Percentiles rank a stretch among this genome's conserved stretches.
Evolutionary conservation across 345 rosid species (phyloP).

Genomic region (Camelina sativa): DNA sequence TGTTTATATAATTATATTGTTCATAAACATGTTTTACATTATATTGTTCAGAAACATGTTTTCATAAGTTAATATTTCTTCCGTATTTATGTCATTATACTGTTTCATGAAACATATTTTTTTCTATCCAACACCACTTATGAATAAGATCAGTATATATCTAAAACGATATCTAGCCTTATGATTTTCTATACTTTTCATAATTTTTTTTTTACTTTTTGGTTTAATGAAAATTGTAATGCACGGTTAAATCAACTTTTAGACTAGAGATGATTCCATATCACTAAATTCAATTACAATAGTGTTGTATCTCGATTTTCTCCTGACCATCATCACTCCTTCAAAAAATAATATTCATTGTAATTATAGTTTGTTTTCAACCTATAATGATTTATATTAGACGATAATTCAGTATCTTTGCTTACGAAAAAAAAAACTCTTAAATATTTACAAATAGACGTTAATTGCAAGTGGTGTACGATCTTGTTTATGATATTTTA

Average conservation of each 20-base stretch:
- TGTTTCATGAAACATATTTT: background rate
- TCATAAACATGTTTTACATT: background rate
- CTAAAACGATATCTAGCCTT: background rate
- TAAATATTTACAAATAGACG: background rate
- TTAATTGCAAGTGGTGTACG: constrained; percentile 3
- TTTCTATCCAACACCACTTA: background rate
- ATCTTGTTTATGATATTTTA: background rate
- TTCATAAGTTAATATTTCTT: background rate
- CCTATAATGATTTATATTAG: background rate
- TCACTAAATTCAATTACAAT: background rate
- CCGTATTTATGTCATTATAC: constrained; percentile 8
- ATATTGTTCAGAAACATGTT: background rate
- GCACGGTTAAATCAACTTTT: background rate
- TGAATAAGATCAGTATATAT: background rate
- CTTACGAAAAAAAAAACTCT: background rate
- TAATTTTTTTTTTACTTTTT: background rate
- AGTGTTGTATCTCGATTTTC: background rate
- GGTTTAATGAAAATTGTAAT: background rate
- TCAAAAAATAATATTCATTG: background rate
- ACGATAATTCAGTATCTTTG: background rate
- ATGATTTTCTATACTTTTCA: background rate
- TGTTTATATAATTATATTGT: background rate
- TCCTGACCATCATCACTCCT: background rate
- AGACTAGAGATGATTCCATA: background rate
- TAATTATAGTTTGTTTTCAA: background rate